phyloP scores from a whole-genome alignment of 768 basidiomycete species.

The Hysterangium stoloniferum region DNA sequence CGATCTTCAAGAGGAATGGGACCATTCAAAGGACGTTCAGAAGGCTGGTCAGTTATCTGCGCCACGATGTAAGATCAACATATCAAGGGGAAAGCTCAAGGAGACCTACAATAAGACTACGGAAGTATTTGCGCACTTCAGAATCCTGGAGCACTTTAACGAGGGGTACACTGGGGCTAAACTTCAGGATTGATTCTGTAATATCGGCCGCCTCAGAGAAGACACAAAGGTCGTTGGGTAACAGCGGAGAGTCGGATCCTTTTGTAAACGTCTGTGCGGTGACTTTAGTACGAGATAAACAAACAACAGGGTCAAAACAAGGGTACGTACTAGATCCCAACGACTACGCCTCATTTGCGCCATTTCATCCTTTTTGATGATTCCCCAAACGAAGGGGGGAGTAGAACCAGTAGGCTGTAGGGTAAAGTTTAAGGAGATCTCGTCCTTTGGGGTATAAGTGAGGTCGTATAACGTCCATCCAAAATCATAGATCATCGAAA shows the following conservation, averaged over 20 bases:
- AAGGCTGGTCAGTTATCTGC: slow-evolving; percentile 80
- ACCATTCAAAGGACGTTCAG: slow-evolving; percentile 48
- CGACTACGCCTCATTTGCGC: slow-evolving; percentile 56
- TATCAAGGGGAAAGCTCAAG: not conserved
- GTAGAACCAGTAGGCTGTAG: slow-evolving; percentile 40
- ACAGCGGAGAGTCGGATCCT: slow-evolving; percentile 52
- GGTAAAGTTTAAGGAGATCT: slow-evolving; percentile 72
- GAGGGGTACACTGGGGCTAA: slow-evolving; percentile 39
- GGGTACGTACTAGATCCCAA: slow-evolving; percentile 77
- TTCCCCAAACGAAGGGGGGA: slow-evolving; percentile 76
- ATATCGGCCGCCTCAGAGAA: slow-evolving; percentile 73
- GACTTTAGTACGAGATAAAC: not conserved
- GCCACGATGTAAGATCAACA: slow-evolving; percentile 8
- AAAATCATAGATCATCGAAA: slow-evolving; percentile 56
- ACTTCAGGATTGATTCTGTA: slow-evolving; percentile 70
- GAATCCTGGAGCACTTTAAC: slow-evolving; percentile 54
- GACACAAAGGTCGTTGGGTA: slow-evolving; percentile 76
- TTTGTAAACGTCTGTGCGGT: slow-evolving; percentile 68
- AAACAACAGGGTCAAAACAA: not conserved
- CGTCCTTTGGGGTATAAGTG: slow-evolving; percentile 60
- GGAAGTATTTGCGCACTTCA: slow-evolving; percentile 66
- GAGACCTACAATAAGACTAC: slow-evolving; percentile 66
- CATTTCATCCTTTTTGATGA: slow-evolving; percentile 77
- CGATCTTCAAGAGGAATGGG: slow-evolving; percentile 43
- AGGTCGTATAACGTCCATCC: slow-evolving; percentile 65